A percentile compares a stretch with the other conserved stretches of the same genome.
Evolutionary conservation across 2,329 filamentous ascomycete genomes (phyloP).

Genomic region (Calycina marina): DNA sequence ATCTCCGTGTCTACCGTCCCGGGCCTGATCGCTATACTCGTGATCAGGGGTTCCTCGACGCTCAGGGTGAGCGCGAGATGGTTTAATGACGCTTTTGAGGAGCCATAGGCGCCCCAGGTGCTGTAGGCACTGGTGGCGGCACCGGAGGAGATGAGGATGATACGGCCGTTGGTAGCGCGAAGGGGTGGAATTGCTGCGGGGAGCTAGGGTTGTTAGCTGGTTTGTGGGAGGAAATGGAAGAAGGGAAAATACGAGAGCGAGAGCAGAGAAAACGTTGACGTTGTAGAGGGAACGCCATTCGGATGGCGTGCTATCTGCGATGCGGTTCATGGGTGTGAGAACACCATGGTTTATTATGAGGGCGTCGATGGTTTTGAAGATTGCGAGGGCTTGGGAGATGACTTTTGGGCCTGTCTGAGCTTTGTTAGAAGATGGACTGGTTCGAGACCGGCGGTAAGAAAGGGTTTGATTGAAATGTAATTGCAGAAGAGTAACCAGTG

Average conservation of each 20-base stretch:
- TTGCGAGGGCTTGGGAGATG: constrained; percentile 46
- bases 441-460: no score
- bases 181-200: constrained; percentile 57
- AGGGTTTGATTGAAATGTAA: no score
- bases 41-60: constrained; percentile 64
- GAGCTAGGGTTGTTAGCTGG: constrained; percentile 31
- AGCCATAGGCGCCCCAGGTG: constrained; percentile 70
- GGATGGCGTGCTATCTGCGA: constrained; percentile 52
- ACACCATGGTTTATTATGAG: constrained; percentile 81
- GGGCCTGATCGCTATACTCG: constrained; percentile 57
- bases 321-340: constrained; percentile 57
- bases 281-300: constrained; percentile 69
- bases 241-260: constrained; percentile 50
- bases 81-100: constrained; percentile 72
- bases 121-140: constrained; percentile 52
- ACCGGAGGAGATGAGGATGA: constrained; percentile 70
- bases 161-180: constrained; percentile 50
- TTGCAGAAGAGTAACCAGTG: no score
- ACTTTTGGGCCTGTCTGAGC: constrained; percentile 46
- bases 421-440: no score
- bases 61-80: constrained; percentile 61
- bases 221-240: constrained; percentile 4
- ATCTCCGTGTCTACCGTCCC: constrained; percentile 82
- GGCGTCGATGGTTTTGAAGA: constrained; percentile 63
- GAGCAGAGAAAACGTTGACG: constrained; percentile 72